Conservation (phyloP, 1,139 yeast genomes). For the Yamadazyma songkhlaensis region DNA sequence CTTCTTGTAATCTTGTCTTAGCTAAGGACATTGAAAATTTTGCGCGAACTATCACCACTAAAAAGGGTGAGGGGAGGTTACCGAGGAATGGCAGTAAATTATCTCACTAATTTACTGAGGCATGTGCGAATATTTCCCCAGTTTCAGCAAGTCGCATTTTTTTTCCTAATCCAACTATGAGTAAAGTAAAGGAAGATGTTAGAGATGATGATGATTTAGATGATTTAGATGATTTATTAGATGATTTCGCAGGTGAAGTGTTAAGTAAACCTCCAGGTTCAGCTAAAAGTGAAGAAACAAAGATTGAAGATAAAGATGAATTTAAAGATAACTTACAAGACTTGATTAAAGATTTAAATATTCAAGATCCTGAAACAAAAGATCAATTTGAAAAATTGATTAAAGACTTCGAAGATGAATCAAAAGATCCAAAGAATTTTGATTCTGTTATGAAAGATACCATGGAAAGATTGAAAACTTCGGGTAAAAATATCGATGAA, state of each 20-base stretch:
- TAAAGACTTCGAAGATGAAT: slow-evolving; percentile 42
- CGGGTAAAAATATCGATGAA: slow-evolving; percentile 66
- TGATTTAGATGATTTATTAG: slow-evolving; percentile 72
- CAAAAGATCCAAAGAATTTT: slow-evolving; percentile 45
- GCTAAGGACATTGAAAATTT: slow-evolving; percentile 48
- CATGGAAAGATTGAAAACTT: slow-evolving; percentile 69
- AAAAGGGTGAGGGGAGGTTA: no score
- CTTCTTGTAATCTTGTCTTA: slow-evolving; percentile 79
- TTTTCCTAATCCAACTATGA: background rate
- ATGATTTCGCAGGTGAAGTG: slow-evolving; percentile 76
- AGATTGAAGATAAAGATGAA: slow-evolving; percentile 34
- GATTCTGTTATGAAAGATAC: slow-evolving; percentile 81
- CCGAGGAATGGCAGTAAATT: no score
- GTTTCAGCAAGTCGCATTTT: no score
- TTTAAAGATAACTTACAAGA: slow-evolving; percentile 52
- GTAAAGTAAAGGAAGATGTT: background rate
- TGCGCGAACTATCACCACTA: background rate
- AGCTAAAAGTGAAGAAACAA: slow-evolving; percentile 21
- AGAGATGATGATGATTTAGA: slow-evolving; percentile 57
- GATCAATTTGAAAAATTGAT: slow-evolving; percentile 51
- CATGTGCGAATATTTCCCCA: background rate
- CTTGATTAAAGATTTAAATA: slow-evolving; percentile 55
- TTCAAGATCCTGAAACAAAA: slow-evolving; percentile 60
- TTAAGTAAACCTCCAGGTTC: slow-evolving; percentile 63
- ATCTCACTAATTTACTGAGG: background rate